Conservation (phyloP, 345 rosid genomes). For the Eucalyptus curtisii region DNA sequence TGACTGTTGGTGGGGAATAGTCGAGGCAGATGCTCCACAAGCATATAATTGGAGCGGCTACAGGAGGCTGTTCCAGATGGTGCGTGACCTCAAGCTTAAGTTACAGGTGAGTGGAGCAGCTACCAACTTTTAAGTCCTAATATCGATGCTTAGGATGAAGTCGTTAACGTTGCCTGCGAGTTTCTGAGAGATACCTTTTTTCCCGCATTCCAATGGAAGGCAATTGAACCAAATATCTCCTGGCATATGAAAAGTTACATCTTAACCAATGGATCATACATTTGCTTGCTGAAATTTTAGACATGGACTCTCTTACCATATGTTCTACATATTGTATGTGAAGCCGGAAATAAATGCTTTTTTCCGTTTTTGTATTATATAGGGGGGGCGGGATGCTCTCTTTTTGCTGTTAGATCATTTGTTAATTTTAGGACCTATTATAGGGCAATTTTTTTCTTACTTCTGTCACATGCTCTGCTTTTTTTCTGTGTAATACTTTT, state of each 20-base stretch:
- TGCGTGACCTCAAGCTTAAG: slow-evolving; percentile 66
- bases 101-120: slow-evolving; percentile 39
- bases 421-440: background rate
- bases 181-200: background rate
- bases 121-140: background rate
- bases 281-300: background rate
- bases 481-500: background rate
- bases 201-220: background rate
- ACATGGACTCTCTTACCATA: background rate
- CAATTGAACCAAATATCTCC: background rate
- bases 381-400: background rate
- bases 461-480: background rate
- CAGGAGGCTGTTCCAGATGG: slow-evolving; percentile 72
- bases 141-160: background rate
- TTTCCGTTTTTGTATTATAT: background rate
- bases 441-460: background rate
- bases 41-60: slow-evolving; percentile 81
- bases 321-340: background rate
- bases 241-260: background rate
- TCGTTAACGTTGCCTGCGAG: background rate
- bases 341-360: background rate
- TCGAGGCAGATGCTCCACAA: slow-evolving; percentile 68
- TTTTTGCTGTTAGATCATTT: background rate
- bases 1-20: slow-evolving; percentile 99
- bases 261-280: background rate